Evolutionary conservation across 2,329 filamentous ascomycete species (phyloP).

Genomic region (Ascosphaera apis): DNA sequence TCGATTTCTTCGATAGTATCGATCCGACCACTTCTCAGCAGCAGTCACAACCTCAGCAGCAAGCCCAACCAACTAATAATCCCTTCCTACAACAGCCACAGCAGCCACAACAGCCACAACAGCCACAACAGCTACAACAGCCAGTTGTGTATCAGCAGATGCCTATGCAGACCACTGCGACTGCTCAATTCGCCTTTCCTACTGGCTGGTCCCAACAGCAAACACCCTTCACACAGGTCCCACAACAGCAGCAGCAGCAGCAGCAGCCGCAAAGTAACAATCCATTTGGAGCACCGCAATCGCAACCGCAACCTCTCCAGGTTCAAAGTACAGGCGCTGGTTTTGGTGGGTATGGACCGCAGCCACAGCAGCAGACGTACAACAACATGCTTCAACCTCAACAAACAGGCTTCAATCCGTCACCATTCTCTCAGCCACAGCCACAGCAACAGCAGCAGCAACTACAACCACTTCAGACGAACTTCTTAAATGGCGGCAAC

Average conservation of each 20-base stretch:
- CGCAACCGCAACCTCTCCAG: constrained; percentile 28
- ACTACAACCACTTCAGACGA: background rate
- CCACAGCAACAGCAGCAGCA: constrained; percentile 7
- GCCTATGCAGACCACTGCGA: constrained; percentile 11
- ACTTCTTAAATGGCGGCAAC: too few species aligned
- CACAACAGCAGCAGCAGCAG: constrained; percentile 4
- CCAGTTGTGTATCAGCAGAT: constrained; percentile 14
- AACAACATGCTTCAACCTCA: background rate
- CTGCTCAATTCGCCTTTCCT: constrained; percentile 1
- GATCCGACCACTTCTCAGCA: constrained; percentile 46
- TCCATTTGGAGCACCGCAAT: constrained; percentile 10
- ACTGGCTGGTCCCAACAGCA: constrained; percentile 3
- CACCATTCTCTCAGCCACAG: constrained; percentile 11
- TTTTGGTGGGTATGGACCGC: constrained; percentile 58
- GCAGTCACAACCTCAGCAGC: constrained; percentile 16
- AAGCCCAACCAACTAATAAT: constrained; percentile 12
- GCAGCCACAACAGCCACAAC: constrained; percentile 7
- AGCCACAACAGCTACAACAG: constrained; percentile 10
- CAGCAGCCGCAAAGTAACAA: constrained; percentile 12
- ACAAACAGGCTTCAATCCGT: background rate
- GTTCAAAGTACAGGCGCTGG: constrained; percentile 48
- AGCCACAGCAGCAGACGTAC: constrained; percentile 30
- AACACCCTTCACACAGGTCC: background rate
- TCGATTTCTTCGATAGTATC: constrained; percentile 87
- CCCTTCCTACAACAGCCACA: constrained; percentile 15